A percentile compares a stretch with the other conserved stretches of the same genome.
phyloP scores from a whole-genome alignment of 495 filamentous ascomycete genomes.

The Daldinia grandis region DNA sequence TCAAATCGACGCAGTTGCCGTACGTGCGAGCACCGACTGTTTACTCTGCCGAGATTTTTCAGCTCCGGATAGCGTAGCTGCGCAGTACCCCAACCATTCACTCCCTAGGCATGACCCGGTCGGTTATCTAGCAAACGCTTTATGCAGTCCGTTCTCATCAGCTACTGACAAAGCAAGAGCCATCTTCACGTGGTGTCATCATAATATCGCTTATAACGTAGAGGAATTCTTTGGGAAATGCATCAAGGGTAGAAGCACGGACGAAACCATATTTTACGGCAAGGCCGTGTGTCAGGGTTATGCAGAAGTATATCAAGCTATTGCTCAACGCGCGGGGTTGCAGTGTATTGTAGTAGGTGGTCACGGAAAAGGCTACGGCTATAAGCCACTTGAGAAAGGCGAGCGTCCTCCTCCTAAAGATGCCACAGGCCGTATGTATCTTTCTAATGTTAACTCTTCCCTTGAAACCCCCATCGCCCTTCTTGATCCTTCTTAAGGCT shows the following conservation, averaged over 20 bases:
- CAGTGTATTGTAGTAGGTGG: constrained; percentile 74
- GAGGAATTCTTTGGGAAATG: constrained; percentile 75
- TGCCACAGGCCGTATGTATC: constrained; percentile 51
- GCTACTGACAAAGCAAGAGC: constrained; percentile 87
- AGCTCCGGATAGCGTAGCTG: constrained; percentile 77
- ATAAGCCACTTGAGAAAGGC: constrained; percentile 61
- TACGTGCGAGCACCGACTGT: constrained; percentile 59
- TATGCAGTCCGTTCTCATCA: constrained; percentile 82
- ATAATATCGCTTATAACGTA: constrained; percentile 89
- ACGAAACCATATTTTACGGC: constrained; percentile 72
- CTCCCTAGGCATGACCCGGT: constrained; percentile 70
- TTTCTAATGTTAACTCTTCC: not conserved
- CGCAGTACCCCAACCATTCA: constrained; percentile 74
- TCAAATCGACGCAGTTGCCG: constrained; percentile 53
- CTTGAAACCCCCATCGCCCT: not conserved
- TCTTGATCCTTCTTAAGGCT: not conserved
- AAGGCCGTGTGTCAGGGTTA: constrained; percentile 93
- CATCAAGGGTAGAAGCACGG: constrained; percentile 70
- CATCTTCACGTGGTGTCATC: constrained; percentile 94
- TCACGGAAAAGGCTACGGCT: constrained; percentile 88
- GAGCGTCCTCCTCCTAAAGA: constrained; percentile 64
- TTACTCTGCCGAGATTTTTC: constrained; percentile 89
- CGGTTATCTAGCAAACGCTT: constrained; percentile 74
- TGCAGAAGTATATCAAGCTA: constrained; percentile 77
- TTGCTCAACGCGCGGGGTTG: constrained; percentile 79